Evolutionary conservation across 345 rosid species (phyloP), one percentile per base, ranked within the genome.

Genomic region (Hypericum androsaemum): DNA sequence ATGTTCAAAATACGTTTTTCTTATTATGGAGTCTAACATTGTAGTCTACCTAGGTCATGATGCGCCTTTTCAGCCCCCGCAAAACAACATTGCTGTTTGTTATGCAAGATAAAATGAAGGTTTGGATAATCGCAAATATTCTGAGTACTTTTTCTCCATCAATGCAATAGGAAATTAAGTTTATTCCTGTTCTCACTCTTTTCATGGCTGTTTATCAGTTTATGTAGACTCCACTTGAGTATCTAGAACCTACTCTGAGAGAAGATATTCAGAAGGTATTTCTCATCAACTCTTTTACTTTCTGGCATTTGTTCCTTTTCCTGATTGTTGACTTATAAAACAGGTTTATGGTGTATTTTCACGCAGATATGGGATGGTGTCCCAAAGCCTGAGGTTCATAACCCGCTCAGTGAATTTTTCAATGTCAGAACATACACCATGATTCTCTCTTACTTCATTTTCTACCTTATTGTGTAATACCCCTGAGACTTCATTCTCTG

Each of bases 21-120:
- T 12, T 10, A 39, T 37, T 41, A 12, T 47, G 43, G 10, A 6
- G 40, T 7, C 7, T 11, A 54, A 12, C 39, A 54, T 16, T n/a
- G n/a, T n/a, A n/a, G n/a, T n/a, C n/a, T n/a, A n/a, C n/a, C n/a
- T n/a, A n/a, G n/a, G n/a, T n/a, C n/a, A n/a, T n/a, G n/a, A n/a
- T n/a, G n/a, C n/a, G n/a, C n/a, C n/a, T n/a, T n/a, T n/a, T n/a
- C n/a, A 69, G 65, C 59, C 73, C 68, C 11, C 65, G 65, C 41
- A 69, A 63, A 63, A 59, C 62, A 6, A 63, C 68, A n/a, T 47
- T 69, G 14, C 49, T 69, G 45, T 69, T 69, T 59, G 68, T 69
- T 16, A 55, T 69, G 39, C 73, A 65, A 39, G 73, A 69, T 59
- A 64, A 63, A 64, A 59, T 65, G 37, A 69, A 59, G 73, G 73